Conservation (phyloP, 352 stramenopile species). For the Globisporangium polare region DNA sequence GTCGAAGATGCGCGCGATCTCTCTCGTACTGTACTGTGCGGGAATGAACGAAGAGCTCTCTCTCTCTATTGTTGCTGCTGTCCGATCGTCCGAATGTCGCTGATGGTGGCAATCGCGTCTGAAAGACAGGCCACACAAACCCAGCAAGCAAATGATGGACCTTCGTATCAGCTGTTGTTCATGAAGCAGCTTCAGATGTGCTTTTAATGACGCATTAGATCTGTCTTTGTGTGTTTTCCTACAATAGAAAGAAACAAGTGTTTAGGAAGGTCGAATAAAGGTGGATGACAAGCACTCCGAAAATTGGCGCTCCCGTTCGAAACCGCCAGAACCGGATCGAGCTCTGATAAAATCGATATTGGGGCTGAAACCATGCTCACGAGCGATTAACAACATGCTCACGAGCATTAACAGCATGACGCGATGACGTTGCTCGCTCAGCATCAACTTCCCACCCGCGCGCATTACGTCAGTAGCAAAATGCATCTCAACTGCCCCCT, state of each 20-base stretch:
- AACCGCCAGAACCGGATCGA: not conserved
- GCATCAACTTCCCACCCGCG: too few species aligned
- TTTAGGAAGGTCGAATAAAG: not conserved
- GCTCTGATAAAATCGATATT: not conserved
- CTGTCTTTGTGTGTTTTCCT: not conserved
- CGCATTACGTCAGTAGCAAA: too few species aligned
- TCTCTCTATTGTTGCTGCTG: too few species aligned
- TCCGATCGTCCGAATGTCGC: too few species aligned
- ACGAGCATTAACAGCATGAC: not conserved
- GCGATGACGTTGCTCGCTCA: not conserved
- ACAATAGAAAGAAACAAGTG: not conserved
- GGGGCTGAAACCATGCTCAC: not conserved
- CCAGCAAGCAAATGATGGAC: too few species aligned
- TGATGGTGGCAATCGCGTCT: too few species aligned
- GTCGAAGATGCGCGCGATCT: not conserved
- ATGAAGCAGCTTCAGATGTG: not conserved
- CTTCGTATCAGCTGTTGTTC: not conserved
- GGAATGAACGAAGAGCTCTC: not conserved
- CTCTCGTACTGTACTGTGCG: not conserved
- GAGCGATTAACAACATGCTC: not conserved
- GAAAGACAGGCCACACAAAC: too few species aligned
- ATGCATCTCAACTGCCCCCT: too few species aligned
- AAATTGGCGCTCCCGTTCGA: not conserved
- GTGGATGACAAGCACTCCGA: not conserved
- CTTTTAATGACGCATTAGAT: not conserved